Evolutionary conservation across 148 eudicot species (phyloP), one percentile per base, ranked within the genome.

Genomic region (Nyssa sinensis): DNA sequence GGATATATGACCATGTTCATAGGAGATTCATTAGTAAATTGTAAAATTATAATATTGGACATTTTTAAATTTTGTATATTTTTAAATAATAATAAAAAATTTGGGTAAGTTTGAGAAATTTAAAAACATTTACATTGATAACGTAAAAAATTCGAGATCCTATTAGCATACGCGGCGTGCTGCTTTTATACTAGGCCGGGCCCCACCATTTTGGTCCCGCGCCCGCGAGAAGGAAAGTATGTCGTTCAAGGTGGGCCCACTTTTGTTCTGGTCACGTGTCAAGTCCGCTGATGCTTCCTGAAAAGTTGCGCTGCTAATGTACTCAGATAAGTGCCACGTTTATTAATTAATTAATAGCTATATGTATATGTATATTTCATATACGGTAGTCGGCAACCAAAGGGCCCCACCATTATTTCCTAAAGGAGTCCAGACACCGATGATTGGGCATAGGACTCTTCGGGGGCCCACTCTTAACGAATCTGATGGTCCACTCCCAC

Each of bases 121-220:
- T n/a, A n/a, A n/a, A n/a, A n/a, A n/a, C n/a, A n/a, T n/a, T n/a
- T n/a, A n/a, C n/a, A n/a, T n/a, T n/a, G n/a, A n/a, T n/a, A n/a
- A n/a, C n/a, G n/a, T n/a, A n/a, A n/a, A n/a, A n/a, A n/a, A n/a
- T n/a, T n/a, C n/a, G 19, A 2, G 37, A 24, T 60, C 29, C 5
- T 11, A 25, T 60, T n/a, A n/a, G n/a, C 32, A 13, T 63, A 30
- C 66, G 66, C 66, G 66, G 66, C 66, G 66, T 32, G 29, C 33
- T 27, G 19, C 64, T 61, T 61, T 61, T 61, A 61, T 11, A 61
- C 27, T 28, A 32, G 32, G 64, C 11, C 28, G 64, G 64, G 64
- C n/a, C 32, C 64, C 64, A 4, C 16, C 64, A 13, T 25, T 8
- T 30, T 21, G 29, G 30, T 1, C 30, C 29, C 63, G 33, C 41